These are phyloP conservation scores for Darksidea phi DNA, from an alignment of 495 filamentous ascomycete genomes.

Conservation along the genomic window DNA sequence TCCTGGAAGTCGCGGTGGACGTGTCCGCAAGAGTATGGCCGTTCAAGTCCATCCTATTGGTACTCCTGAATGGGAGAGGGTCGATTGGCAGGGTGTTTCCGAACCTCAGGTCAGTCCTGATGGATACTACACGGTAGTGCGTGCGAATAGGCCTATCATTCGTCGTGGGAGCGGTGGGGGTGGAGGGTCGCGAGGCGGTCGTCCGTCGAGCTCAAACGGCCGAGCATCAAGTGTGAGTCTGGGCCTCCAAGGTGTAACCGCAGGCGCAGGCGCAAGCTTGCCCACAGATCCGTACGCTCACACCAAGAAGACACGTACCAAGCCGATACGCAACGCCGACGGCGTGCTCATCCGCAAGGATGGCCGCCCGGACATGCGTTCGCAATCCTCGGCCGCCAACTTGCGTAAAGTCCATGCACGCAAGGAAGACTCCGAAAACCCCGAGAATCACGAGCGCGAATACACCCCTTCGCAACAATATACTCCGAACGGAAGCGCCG, in stretches of 20 bases:
- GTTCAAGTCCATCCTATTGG: constrained; percentile 29
- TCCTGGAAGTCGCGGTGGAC: constrained; percentile 39
- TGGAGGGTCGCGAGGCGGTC: constrained; percentile 10
- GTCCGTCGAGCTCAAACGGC: constrained; percentile 23
- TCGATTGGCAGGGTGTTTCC: constrained; percentile 36
- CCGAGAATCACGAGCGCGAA: background rate
- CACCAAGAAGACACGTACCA: constrained; percentile 45
- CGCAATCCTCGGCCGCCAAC: constrained; percentile 44
- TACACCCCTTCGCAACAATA: constrained; percentile 26
- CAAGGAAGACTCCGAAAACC: constrained; percentile 37
- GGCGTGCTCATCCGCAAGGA: constrained; percentile 48
- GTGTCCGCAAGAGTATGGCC: constrained; percentile 31
- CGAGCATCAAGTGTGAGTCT: constrained; percentile 22
- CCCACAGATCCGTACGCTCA: constrained; percentile 38
- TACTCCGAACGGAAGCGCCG: background rate
- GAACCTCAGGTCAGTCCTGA: constrained; percentile 37
- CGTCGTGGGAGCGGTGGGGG: constrained; percentile 35
- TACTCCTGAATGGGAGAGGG: constrained; percentile 41
- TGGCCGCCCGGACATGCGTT: constrained; percentile 46
- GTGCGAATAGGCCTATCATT: constrained; percentile 22
- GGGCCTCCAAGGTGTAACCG: constrained; percentile 30
- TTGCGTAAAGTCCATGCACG: constrained; percentile 46
- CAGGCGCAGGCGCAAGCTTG: constrained; percentile 15
- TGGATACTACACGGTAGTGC: constrained; percentile 35
- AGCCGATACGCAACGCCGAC: constrained; percentile 45